phyloP scores from a whole-genome alignment of 129 eudicot species.

The Daucus carota region DH1_v3.0 NC_030384.2:42785501-42786000 shows the following conservation, averaged over 20 bases:
- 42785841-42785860: conserved; percentile 33
- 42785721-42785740: conserved; percentile 32
- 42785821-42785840: conserved; percentile 34
- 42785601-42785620: conserved; percentile 18
- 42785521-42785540: conserved; percentile 13
- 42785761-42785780: conserved; percentile 31
- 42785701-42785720: conserved; percentile 34
- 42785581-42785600: conserved; percentile 23
- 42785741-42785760: conserved; percentile 38
- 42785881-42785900: not conserved
- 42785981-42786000: conserved; percentile 29
- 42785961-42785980: conserved; percentile 40
- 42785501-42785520: conserved; percentile 14
- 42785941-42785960: conserved; percentile 18
- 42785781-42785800: conserved; percentile 36
- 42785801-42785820: conserved; percentile 31
- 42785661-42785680: conserved; percentile 14
- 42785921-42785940: not conserved
- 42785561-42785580: conserved; percentile 18
- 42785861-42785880: not conserved
- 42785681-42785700: conserved; percentile 27
- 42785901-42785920: not conserved
- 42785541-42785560: conserved; percentile 15
- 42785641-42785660: conserved; percentile 8
- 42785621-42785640: conserved; percentile 17